These are phyloP conservation scores for Helminthosporium solani DNA, from an alignment of 2,329 filamentous ascomycete species.

Conservation along the genomic window DNA sequence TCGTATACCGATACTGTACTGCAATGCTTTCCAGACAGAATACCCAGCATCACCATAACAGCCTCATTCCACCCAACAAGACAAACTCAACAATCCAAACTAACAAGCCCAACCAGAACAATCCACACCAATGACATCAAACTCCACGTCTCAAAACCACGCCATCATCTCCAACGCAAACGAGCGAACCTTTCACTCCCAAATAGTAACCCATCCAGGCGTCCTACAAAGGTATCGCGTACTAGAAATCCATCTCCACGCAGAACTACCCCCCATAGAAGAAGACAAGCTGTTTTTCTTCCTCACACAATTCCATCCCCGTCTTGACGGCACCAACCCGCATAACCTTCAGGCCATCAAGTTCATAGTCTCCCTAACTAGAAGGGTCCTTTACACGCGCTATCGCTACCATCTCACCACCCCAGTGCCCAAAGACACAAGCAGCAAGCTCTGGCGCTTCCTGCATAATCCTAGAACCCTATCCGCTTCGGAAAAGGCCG, in stretches of 20 bases:
- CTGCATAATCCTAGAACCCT: not conserved
- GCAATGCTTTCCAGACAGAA: too few relatives aligned
- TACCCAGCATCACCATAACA: too few relatives aligned
- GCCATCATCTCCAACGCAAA: constrained; percentile 1
- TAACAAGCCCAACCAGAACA: too few relatives aligned
- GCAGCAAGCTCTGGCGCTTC: not conserved
- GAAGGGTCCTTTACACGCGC: constrained; percentile 8
- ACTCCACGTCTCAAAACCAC: not conserved
- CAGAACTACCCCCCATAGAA: constrained; percentile 4
- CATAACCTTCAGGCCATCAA: constrained; percentile 10
- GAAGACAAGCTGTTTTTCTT: constrained; percentile 18
- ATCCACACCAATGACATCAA: too few relatives aligned
- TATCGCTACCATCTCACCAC: constrained; percentile 12
- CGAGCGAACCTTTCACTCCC: constrained; percentile 1
- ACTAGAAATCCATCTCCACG: constrained; percentile 13
- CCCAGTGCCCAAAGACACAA: not conserved
- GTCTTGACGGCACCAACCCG: constrained; percentile 6
- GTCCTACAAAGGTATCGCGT: not conserved
- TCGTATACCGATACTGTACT: too few relatives aligned
- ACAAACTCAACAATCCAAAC: too few relatives aligned
- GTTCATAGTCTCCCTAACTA: constrained; percentile 5
- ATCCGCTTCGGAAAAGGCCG: constrained; percentile 4
- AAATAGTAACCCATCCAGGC: not conserved
- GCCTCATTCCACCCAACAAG: too few relatives aligned
- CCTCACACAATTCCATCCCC: constrained; percentile 14